Evolutionary conservation across 176 grass and related monocot genomes (phyloP).

Genomic region (Poa annua): DNA sequence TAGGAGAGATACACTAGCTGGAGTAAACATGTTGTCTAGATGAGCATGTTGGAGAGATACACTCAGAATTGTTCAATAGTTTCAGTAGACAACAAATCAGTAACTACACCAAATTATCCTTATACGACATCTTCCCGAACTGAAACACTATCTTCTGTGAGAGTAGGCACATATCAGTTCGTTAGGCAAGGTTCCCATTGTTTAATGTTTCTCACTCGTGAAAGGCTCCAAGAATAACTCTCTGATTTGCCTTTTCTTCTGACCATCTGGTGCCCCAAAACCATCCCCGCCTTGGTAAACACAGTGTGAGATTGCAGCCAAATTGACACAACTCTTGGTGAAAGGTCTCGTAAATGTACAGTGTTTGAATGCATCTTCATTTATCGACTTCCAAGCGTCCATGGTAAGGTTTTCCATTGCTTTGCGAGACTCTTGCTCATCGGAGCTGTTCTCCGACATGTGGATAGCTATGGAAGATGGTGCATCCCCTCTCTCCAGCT

Average conservation of each 20-base stretch:
- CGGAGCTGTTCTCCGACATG: conserved; percentile 32
- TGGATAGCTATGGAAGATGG: conserved; percentile 53
- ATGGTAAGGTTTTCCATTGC: conserved; percentile 35
- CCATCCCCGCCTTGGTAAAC: conserved; percentile 47
- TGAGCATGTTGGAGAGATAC: too few species aligned
- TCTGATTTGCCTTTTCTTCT: conserved; percentile 39
- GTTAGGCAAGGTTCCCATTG: not conserved
- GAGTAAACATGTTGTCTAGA: not conserved
- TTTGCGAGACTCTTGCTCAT: conserved; percentile 35
- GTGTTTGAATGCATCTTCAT: conserved; percentile 26
- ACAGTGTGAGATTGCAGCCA: conserved; percentile 51
- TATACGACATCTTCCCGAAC: not conserved
- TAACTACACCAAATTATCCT: not conserved
- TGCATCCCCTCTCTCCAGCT: conserved; percentile 55
- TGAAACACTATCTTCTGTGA: not conserved
- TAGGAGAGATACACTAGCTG: not conserved
- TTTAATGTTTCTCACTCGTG: not conserved
- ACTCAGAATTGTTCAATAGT: not conserved
- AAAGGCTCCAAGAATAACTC: conserved; percentile 41
- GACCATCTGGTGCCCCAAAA: conserved; percentile 34
- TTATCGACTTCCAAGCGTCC: conserved; percentile 46
- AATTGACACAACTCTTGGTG: conserved; percentile 36
- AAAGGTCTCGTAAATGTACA: not conserved
- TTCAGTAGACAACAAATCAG: not conserved
- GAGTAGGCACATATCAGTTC: not conserved